Base-by-base conservation (phyloP, 1,139 yeast species). In the Waltiozyma sp. region DNA sequence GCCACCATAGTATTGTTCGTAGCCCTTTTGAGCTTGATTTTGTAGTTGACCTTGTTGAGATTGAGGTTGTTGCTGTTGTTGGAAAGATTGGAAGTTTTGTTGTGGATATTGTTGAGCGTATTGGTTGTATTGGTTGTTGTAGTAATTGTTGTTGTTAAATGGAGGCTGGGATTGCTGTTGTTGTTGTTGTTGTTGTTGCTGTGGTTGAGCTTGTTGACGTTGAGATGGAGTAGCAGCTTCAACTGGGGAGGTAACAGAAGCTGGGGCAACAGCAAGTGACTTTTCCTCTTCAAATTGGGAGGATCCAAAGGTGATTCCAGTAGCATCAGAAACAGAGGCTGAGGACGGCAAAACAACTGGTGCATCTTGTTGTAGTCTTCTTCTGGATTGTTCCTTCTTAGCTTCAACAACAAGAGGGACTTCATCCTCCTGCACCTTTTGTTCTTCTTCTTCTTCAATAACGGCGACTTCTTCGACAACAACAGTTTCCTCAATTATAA, bases 271-370 rank as follows among this genome's bases (percentile, higher is more conserved):
- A 43, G 50, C 57, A 45, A 45, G 46, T 41, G 60, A 40, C 40
- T 51, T 50, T 40, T 68, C 72, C 40, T 69, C 69, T 40, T 73
- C 79, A 65, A 68, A 65, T 4, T 80, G 49, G 0, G 94, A 83
- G 3, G 87, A 64, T 1, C 88, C 94, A 53, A 78, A 76, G 0
- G 95, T 80, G 14, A 89, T 73, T 0, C 96, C 96, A 2, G 91
- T 76, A 1, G 96, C 96, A 15, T 96, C 96, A 41, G 86, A 81
- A 4, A 85, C 63, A 55, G 72, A 75, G 35, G 56, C 59, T 41
- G 71, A 62, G 37, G 71, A 62, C 51, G 91, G 91, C 57, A 83
- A 73, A 42, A 81, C 80, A 47, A 83, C 91, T 50, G 82, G 74
- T 40, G 68, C 69, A 35, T 68, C 70, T 52, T 58, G 78, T 66